Base-by-base conservation (phyloP, 192 early-diverging fungal genomes). In the Paraglomus occultum region DNA sequence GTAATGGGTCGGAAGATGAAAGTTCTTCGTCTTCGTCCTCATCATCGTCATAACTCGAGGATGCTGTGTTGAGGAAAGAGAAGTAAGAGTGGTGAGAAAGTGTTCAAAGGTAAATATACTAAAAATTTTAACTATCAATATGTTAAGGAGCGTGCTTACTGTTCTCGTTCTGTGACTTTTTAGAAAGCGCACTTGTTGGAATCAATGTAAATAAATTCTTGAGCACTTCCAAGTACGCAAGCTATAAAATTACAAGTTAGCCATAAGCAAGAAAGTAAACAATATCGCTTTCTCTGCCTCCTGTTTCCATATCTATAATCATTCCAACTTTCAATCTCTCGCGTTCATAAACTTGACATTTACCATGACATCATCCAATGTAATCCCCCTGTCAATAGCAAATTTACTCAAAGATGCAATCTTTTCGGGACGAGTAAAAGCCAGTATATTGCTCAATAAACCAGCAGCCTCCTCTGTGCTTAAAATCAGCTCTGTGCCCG, bases 371-470 rank as follows among this genome's bases (percentile, higher is more conserved):
- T 62, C 54, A 38, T 70, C 43, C 54, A 61, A 47, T 63, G 69
- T 55, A 42, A 60, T 42, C 57, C 71, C 51, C 6, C 61, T 64
- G 6, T 31, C 3, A 31, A 80, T 23, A 51, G 67, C 17, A 51
- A 64, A 64, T 38, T 74, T 60, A 38, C 67, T 62, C 51, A 77
- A 44, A 38, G 71, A 20, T 15, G 42, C 57, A 52, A 76, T n/a
- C 22, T 60, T 71, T 3, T 31, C 31, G 51, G 4, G 57, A 42
- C 44, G 60, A 4, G 75, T 73, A 73, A 85, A 74, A 9, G 47
- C 71, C 20, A 79, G 64, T 12, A 88, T 42, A 66, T 83, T 79
- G 22, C 80, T 75, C 22, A 86, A 74, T 6, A 86, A 71, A 0
- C 75, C 74, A 44, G 67, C 71, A 50, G 58, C 57, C 22, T 70